Conservation (phyloP, 306 rosid genomes). For the Sicyos baderoa region DNA sequence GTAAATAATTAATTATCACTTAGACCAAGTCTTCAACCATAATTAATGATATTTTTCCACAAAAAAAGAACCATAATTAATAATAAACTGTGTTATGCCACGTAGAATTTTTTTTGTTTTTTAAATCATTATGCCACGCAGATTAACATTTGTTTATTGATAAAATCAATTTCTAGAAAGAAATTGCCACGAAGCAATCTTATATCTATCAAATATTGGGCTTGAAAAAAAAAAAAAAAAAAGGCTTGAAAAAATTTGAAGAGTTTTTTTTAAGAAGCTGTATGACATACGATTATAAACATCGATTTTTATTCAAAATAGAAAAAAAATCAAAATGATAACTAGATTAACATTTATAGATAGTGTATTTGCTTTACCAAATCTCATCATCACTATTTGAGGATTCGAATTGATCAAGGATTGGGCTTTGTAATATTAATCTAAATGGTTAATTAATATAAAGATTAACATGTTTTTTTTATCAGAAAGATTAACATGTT, state of each 20-base stretch:
- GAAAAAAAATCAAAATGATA: neutral
- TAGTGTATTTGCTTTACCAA: neutral
- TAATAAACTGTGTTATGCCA: neutral
- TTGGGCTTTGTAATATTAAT: conserved; percentile 6
- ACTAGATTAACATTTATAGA: neutral
- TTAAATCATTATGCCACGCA: neutral
- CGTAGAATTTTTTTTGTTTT: too few species aligned
- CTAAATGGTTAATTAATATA: conserved; percentile 6
- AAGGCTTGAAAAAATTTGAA: neutral
- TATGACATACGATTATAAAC: neutral
- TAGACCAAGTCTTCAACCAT: too few species aligned
- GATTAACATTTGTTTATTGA: neutral
- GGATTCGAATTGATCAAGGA: conserved; percentile 3
- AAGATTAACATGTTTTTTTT: too few species aligned
- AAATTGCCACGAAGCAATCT: neutral
- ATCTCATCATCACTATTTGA: neutral
- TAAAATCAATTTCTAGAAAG: neutral
- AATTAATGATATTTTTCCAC: too few species aligned
- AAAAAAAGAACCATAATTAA: too few species aligned
- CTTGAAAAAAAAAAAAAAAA: neutral
- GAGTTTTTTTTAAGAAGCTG: neutral
- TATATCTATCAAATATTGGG: neutral
- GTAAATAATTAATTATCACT: neutral
- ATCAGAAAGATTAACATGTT: too few species aligned
- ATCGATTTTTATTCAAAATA: neutral